Percentiles rank a stretch among this genome's conserved stretches.
phyloP scores from a whole-genome alignment of 139 green algal species.

The Yamagishiella unicocca region DNA sequence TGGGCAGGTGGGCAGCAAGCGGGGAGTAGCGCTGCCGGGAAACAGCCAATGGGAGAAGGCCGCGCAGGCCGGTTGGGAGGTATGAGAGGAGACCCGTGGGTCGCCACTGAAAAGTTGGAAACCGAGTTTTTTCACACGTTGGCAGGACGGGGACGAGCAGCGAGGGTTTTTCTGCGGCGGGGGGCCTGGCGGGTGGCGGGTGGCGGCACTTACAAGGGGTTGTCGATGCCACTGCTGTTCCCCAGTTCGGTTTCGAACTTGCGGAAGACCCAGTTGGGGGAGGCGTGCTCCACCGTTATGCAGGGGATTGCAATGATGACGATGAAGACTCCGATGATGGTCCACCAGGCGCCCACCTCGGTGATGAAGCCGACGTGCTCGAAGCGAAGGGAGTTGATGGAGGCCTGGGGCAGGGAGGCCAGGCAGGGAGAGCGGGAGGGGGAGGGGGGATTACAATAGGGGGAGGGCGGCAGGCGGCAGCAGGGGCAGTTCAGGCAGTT shows the following conservation, averaged over 20 bases:
- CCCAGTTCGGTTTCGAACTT: slow-evolving; percentile 44
- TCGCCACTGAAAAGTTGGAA: too few species aligned
- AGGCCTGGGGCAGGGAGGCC: background rate
- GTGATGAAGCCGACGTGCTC: slow-evolving; percentile 41
- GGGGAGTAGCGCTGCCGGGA: too few species aligned
- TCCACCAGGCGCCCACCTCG: slow-evolving; percentile 46
- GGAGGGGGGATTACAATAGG: background rate
- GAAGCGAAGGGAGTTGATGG: slow-evolving; percentile 54
- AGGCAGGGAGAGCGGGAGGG: background rate
- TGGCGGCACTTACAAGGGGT: slow-evolving; percentile 52
- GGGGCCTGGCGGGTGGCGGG: background rate
- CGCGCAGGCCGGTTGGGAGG: too few species aligned
- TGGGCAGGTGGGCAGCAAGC: background rate
- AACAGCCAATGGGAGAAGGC: too few species aligned
- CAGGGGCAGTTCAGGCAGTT: background rate
- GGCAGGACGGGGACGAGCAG: too few species aligned
- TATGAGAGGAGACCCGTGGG: too few species aligned
- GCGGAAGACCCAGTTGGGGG: slow-evolving; percentile 51
- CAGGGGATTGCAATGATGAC: slow-evolving; percentile 53
- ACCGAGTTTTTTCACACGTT: too few species aligned
- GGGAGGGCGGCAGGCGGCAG: background rate
- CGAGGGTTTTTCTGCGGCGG: too few species aligned
- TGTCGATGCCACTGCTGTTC: slow-evolving; percentile 43
- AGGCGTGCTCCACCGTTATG: slow-evolving; percentile 38
- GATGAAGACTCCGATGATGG: slow-evolving; percentile 43